phyloP scores from a whole-genome alignment of 495 filamentous ascomycete genomes.

The Penicillium steckii region DNA sequence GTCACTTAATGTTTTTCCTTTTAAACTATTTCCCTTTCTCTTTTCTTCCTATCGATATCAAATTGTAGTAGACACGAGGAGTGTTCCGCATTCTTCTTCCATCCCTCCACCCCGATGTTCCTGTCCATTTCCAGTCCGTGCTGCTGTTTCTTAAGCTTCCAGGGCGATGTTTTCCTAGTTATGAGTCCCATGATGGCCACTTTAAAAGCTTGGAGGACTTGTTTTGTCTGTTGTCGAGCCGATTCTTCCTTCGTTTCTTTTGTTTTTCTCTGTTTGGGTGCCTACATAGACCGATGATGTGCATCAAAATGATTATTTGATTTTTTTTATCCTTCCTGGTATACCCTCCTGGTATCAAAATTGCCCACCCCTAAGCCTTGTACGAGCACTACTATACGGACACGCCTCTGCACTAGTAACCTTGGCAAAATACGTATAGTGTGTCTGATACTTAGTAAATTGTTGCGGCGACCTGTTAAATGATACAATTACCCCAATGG shows the following conservation, averaged over 20 bases:
- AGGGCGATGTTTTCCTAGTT: conserved; percentile 13
- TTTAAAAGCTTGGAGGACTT: conserved; percentile 20
- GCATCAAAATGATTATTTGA: conserved; percentile 1
- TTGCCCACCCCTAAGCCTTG: too few relatives aligned
- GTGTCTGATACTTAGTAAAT: too few relatives aligned
- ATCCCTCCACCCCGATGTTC: conserved; percentile 4
- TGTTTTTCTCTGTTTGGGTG: conserved; percentile 2
- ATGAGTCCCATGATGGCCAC: conserved; percentile 19
- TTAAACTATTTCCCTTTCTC: conserved; percentile 23
- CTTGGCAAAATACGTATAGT: too few relatives aligned
- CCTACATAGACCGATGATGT: conserved; percentile 14
- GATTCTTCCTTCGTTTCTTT: background rate
- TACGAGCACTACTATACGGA: too few relatives aligned
- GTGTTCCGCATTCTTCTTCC: conserved; percentile 4
- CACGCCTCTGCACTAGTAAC: too few relatives aligned
- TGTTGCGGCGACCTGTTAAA: too few relatives aligned
- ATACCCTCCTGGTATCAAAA: too few relatives aligned
- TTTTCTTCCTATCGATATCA: conserved; percentile 26
- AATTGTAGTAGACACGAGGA: conserved; percentile 29
- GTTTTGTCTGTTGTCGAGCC: conserved; percentile 15
- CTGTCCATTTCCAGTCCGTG: conserved; percentile 2
- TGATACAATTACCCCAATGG: too few relatives aligned
- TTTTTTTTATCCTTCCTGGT: background rate
- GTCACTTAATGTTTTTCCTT: conserved; percentile 60
- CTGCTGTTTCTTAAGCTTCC: conserved; percentile 6